Percentiles rank a stretch among this genome's conserved stretches.
Evolutionary conservation across 176 grass and related monocot species (phyloP).

Genomic region (Oryza meyeriana): DNA sequence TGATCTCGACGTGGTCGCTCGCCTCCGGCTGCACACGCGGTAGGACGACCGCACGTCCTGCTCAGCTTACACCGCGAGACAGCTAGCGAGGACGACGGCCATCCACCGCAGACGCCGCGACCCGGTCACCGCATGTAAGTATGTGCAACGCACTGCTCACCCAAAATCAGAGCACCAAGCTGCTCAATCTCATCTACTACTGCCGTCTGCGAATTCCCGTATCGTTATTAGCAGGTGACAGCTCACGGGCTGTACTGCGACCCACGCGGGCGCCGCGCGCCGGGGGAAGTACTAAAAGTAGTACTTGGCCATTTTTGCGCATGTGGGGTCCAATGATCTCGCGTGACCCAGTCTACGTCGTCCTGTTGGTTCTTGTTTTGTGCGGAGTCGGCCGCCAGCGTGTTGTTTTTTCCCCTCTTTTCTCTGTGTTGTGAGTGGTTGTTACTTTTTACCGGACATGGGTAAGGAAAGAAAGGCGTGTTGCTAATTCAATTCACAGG

Average conservation of each 20-base stretch:
- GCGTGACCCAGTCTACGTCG: not conserved
- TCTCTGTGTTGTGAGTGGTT: not conserved
- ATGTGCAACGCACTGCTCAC: too few relatives aligned
- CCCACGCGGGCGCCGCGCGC: too few relatives aligned
- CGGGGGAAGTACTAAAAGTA: not conserved
- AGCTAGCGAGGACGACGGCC: not conserved
- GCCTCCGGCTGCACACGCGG: not conserved
- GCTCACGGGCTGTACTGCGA: not conserved
- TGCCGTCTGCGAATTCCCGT: not conserved
- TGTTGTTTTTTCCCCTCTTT: not conserved
- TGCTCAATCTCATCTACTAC: not conserved
- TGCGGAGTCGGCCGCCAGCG: not conserved
- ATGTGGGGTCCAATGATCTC: not conserved
- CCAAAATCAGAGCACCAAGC: too few relatives aligned
- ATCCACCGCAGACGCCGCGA: not conserved
- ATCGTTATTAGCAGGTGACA: not conserved
- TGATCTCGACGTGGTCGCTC: not conserved
- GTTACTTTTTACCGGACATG: too few relatives aligned
- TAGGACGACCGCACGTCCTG: too few relatives aligned
- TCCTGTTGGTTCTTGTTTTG: not conserved
- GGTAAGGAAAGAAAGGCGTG: too few relatives aligned
- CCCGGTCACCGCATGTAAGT: not conserved
- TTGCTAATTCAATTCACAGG: too few relatives aligned
- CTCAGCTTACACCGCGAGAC: not conserved
- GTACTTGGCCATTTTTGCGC: not conserved